Evolutionary conservation across 73 alveolate species (phyloP).

Genomic region (Durusdinium trenchii): DNA sequence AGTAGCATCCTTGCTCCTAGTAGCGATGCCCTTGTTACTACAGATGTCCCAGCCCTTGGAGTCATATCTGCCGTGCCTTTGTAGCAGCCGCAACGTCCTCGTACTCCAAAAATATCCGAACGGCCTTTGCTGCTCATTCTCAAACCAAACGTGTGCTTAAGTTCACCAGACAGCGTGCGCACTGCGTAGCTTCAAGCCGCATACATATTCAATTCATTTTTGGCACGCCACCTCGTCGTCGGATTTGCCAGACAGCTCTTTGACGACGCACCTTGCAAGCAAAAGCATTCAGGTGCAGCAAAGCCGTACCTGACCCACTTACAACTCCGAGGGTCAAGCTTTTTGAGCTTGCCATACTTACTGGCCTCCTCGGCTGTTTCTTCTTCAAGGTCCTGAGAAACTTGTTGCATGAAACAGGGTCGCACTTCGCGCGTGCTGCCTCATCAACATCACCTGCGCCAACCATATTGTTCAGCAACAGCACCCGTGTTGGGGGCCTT

Average conservation of each 20-base stretch:
- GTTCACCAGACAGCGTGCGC: background rate
- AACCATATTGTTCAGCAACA: constrained; percentile 81
- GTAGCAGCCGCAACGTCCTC: constrained; percentile 86
- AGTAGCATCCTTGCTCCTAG: too few species aligned
- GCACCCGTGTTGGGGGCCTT: constrained; percentile 92
- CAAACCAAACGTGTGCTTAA: background rate
- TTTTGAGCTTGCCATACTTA: constrained; percentile 75
- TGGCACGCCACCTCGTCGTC: constrained; percentile 68
- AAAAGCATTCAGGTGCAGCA: too few species aligned
- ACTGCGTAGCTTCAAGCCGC: background rate
- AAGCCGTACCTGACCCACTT: background rate
- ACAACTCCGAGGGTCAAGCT: background rate
- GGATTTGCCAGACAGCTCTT: constrained; percentile 51
- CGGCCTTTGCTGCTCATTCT: constrained; percentile 73
- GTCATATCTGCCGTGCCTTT: constrained; percentile 6
- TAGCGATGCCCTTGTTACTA: too few species aligned
- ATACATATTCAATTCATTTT: background rate
- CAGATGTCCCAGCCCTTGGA: too few species aligned
- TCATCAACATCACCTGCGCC: constrained; percentile 95
- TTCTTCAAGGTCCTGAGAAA: constrained; percentile 48
- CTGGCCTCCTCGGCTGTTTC: constrained; percentile 95
- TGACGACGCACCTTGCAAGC: constrained; percentile 58
- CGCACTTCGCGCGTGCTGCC: too few species aligned
- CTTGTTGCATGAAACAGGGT: background rate
- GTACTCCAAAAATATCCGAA: constrained; percentile 85